phyloP scores from a whole-genome alignment of 371 early-diverging fungal species.

The Syncephalastrum sp. region DNA sequence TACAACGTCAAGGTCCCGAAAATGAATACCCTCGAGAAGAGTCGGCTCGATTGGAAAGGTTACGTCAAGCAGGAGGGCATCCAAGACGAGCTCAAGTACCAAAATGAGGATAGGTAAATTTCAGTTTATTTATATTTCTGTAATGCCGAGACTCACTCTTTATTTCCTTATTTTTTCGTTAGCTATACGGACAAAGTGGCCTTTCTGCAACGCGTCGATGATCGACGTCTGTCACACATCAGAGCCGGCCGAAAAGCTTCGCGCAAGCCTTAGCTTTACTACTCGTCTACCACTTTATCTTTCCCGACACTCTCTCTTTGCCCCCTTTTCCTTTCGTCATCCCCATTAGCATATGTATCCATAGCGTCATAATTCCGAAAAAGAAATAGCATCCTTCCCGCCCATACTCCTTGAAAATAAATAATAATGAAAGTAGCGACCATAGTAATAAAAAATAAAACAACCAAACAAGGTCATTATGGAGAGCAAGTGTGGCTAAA shows the following conservation, averaged over 20 bases:
- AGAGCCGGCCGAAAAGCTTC: constrained; percentile 37
- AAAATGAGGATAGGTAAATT: constrained; percentile 66
- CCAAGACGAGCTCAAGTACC: constrained; percentile 63
- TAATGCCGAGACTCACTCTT: neutral
- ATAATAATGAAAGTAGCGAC: no score
- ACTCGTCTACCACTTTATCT: neutral
- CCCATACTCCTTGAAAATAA: no score
- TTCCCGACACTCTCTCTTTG: neutral
- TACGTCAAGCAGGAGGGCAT: constrained; percentile 69
- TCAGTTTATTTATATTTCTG: neutral
- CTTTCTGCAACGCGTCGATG: constrained; percentile 60
- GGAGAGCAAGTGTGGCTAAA: no score
- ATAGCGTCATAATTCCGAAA: no score
- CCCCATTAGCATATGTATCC: no score
- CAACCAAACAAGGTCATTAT: no score
- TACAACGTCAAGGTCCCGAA: constrained; percentile 68
- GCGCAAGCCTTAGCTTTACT: constrained; percentile 16
- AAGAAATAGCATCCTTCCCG: no score
- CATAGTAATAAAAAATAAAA: no score
- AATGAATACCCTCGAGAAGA: constrained; percentile 71
- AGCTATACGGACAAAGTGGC: constrained; percentile 63
- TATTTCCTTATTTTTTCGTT: neutral
- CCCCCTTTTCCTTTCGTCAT: no score
- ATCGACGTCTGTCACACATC: constrained; percentile 46
- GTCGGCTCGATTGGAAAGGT: constrained; percentile 69